Base-by-base conservation (phyloP, 1,284 basidiomycete genomes). In the Phlebopus sp. region DNA sequence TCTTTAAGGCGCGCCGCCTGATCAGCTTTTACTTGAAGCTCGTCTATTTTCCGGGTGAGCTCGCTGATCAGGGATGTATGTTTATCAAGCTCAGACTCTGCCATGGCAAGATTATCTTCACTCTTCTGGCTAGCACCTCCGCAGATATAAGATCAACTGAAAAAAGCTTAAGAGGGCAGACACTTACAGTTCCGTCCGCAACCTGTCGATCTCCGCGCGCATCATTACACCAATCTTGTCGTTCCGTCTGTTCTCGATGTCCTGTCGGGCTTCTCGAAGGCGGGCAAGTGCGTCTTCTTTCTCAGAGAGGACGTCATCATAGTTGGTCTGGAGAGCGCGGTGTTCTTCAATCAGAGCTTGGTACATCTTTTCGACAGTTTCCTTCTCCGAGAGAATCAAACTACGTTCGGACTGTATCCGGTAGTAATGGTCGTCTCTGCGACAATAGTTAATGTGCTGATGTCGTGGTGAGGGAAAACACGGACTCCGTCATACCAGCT, bases 381-480 rank as follows among this genome's bases (percentile, higher is more conserved):
- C 86, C 62, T 92, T 92, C 69, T 92, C 88, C 1, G 78, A 71
- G 15, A 86, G 73, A 49, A 89, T 75, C 46, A 82, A 79, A 53
- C 85, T 86, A 42, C 84, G 78, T 57, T 92, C 90, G 1, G 79
- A 84, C 59, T 92, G 90, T 48, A 92, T 82, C 44, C 78, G 78
- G 62, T 92, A 92, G 65, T 89, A 91, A 57, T 90, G 89, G 64
- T 91, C 88, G 62, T 91, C 88, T 66, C 88, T 90, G 57, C 17
- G 37, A 45, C 49, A 34, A 41, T 27, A 51, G 44, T 49, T 42
- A 39, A 29, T 35, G 55, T 42, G 36, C 42, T 50, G 41, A 50
- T 40, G 41, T 46, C 49, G 43, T 51, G 38, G n/a, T 34, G 37
- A 23, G 34, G 37, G 40, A 42, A 5, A 11, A 37, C 21, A 73